Base-by-base conservation (phyloP, 805 yeast species). In the Wickerhamiella alocasiicola region DNA sequence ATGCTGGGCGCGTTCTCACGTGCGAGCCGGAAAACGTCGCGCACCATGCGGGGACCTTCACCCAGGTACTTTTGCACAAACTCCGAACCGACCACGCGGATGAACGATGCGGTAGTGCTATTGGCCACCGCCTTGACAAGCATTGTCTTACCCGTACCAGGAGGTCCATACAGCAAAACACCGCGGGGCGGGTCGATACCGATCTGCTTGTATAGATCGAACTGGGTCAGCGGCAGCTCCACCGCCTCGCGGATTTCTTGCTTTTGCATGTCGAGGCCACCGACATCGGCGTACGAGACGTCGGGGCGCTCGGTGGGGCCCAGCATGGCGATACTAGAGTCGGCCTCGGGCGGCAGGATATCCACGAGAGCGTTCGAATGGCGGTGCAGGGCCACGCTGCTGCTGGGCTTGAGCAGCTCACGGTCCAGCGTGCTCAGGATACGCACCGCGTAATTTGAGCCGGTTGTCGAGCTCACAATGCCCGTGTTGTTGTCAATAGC, bases 111-210 rank as follows among this genome's bases (percentile, higher is more conserved):
- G 1, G 94, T 82, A 3, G 97, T 80, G 43, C 88, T 77, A 63
- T 91, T 88, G 9, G 99, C 99, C 35, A 91, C 99, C 0, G 99
- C 98, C 63, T 91, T 91, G 36, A 91, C 99, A 58, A 91, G 72
- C 97, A 91, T 87, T 17, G 99, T 91, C 62, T 91, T 91, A 55
- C 99, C 99, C 1, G 98, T 91, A 60, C 99, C 99, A 36, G 99
- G 99, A 9, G 98, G 97, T n/a, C 99, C 99, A 63, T 91, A 91
- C 46, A 91, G 68, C 51, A 91, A 65, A 23, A 91, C 98, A 54
- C 99, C 99, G 51, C 97, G 77, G 48, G 99, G 99, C 15, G 98
- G 98, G 55, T 91, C 97, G 49, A 91, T 87, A 64, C 99, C 99
- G 56, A 91, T 91, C 63, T 91, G 97, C 56, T 83, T 81, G 64